A percentile compares a stretch with the other conserved stretches of the same genome.
phyloP scores from a whole-genome alignment of 2,329 filamentous ascomycete species.

The Epichloe sp. region DNA sequence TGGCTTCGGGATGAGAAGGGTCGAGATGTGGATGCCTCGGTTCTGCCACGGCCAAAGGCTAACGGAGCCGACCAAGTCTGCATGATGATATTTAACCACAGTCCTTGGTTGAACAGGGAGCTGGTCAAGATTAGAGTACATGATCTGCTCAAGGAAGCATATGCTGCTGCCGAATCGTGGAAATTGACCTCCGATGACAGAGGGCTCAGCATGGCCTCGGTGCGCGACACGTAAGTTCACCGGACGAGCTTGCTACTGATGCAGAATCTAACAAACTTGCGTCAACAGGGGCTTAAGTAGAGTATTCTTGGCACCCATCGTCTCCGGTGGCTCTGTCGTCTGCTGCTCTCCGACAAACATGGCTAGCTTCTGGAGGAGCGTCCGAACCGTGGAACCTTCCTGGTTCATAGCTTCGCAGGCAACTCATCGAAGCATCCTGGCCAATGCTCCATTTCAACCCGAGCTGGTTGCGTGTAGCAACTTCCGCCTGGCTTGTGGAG shows the following conservation, averaged over 20 bases:
- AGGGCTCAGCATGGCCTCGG: conserved; percentile 3
- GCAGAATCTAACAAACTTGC: neutral
- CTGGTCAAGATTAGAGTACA: conserved; percentile 1
- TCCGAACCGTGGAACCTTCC: neutral
- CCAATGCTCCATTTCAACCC: neutral
- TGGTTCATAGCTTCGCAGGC: neutral
- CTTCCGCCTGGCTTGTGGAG: neutral
- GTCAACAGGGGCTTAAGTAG: neutral
- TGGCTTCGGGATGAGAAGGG: neutral
- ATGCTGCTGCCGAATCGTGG: conserved; percentile 1
- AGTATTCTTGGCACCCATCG: neutral
- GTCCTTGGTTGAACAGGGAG: conserved; percentile 2
- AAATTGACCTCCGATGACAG: neutral
- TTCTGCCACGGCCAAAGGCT: neutral
- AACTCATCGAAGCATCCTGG: neutral
- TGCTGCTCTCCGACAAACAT: neutral
- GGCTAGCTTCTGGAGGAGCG: neutral
- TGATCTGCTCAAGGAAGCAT: conserved; percentile 1
- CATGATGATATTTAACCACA: conserved; percentile 1
- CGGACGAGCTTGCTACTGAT: neutral
- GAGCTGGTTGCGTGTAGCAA: neutral
- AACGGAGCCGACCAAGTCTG: conserved; percentile 4
- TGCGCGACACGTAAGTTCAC: conserved; percentile 3
- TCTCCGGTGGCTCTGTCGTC: neutral
- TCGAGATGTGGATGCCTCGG: neutral